These are phyloP conservation scores for Acanthamoeba polyphaga DNA, from an alignment of 208 protist species.

Conservation along the genomic window DNA sequence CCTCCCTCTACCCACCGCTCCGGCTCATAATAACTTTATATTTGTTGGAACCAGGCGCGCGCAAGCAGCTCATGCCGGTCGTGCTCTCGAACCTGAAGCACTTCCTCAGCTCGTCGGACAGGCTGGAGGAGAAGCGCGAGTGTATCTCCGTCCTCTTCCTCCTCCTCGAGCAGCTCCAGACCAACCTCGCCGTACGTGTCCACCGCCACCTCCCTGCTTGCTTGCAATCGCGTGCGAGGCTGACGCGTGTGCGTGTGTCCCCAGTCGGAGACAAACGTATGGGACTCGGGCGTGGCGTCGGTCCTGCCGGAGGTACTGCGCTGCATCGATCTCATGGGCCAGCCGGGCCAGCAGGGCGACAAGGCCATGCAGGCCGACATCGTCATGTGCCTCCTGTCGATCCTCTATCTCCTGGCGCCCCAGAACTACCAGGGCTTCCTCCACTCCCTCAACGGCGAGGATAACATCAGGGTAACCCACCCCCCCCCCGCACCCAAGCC, in stretches of 20 bases:
- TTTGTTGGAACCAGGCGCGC: neutral
- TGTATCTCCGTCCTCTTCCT: slow-evolving; percentile 64
- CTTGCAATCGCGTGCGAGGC: neutral
- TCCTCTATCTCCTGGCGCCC: slow-evolving; percentile 56
- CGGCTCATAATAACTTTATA: neutral
- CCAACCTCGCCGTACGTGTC: slow-evolving; percentile 23
- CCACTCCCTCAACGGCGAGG: slow-evolving; percentile 58
- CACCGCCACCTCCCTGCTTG: neutral
- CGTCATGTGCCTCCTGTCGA: slow-evolving; percentile 58
- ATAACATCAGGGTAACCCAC: slow-evolving; percentile 19
- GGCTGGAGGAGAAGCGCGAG: slow-evolving; percentile 65
- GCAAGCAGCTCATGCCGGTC: slow-evolving; percentile 55
- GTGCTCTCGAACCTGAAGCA: slow-evolving; percentile 57
- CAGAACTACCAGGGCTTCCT: slow-evolving; percentile 71
- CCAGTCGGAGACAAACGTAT: slow-evolving; percentile 49
- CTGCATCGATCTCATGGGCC: neutral
- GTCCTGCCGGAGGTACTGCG: slow-evolving; percentile 40
- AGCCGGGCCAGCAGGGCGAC: slow-evolving; percentile 2
- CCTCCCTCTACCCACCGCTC: neutral
- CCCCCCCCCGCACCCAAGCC: neutral
- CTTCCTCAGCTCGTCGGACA: slow-evolving; percentile 42
- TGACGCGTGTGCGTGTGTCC: neutral
- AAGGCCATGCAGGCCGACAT: slow-evolving; percentile 64
- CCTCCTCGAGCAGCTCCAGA: slow-evolving; percentile 70
- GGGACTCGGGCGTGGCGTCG: slow-evolving; percentile 57